Percentiles rank a stretch among this genome's conserved stretches.
Evolutionary conservation across 2,329 filamentous ascomycete genomes (phyloP).

Genomic region (Sphaerulina populicola): DNA sequence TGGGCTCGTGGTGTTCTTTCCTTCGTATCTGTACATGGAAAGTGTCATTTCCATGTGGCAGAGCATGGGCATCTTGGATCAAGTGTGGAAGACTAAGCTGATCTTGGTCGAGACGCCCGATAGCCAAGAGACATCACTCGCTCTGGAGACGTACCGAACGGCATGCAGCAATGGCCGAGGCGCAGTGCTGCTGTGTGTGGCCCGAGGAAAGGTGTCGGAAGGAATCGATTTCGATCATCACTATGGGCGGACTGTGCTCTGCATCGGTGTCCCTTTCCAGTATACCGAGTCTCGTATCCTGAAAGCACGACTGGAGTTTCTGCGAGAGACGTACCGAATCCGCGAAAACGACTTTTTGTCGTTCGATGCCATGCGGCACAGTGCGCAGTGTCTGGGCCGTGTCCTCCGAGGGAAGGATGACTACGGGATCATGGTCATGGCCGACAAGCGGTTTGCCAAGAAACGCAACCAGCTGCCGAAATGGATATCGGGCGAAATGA

Average conservation of each 20-base stretch:
- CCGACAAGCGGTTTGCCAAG: constrained; percentile 86
- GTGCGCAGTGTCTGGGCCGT: constrained; percentile 89
- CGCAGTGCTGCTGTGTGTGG: constrained; percentile 87
- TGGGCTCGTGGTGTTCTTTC: constrained; percentile 98
- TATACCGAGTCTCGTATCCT: constrained; percentile 97
- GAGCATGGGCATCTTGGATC: constrained; percentile 92
- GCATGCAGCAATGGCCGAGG: constrained; percentile 96
- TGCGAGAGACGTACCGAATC: constrained; percentile 95
- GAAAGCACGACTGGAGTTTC: constrained; percentile 87
- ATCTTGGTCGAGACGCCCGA: constrained; percentile 97
- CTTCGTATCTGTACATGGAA: constrained; percentile 98
- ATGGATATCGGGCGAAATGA: constrained; percentile 86
- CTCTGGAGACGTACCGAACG: constrained; percentile 91
- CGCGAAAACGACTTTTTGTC: constrained; percentile 95
- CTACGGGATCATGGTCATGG: constrained; percentile 98
- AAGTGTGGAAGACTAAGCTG: constrained; percentile 98
- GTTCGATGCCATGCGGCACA: constrained; percentile 99
- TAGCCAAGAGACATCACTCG: constrained; percentile 90
- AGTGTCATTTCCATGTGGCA: constrained; percentile 99
- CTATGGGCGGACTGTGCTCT: constrained; percentile 89
- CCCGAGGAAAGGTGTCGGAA: constrained; percentile 92
- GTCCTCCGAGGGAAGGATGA: constrained; percentile 95
- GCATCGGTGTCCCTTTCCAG: constrained; percentile 95
- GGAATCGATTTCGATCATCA: constrained; percentile 99
- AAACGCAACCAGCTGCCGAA: constrained; percentile 86